phyloP scores from a whole-genome alignment of 192 early-diverging fungal species.

The Rhizophagus sp. region DNA sequence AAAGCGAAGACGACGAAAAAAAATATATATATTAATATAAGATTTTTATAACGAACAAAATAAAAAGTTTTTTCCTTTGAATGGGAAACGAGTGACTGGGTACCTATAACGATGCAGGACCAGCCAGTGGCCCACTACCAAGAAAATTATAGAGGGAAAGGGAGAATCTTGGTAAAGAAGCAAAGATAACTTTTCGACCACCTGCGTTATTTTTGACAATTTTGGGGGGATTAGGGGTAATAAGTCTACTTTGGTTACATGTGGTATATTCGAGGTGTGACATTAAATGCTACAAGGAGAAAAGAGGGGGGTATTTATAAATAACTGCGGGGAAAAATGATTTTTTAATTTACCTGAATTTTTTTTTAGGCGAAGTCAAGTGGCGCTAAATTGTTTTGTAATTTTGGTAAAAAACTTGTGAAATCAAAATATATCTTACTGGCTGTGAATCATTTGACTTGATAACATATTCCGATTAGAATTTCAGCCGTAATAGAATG shows the following conservation, averaged over 20 bases:
- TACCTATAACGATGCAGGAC: conserved; percentile 33
- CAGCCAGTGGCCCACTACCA: conserved; percentile 34
- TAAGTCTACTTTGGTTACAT: neutral
- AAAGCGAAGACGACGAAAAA: neutral
- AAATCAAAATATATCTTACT: neutral
- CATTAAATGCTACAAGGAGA: neutral
- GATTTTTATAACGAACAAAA: neutral
- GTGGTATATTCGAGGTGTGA: neutral
- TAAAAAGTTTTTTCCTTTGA: neutral
- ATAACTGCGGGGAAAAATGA: neutral
- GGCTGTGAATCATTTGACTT: too few species aligned
- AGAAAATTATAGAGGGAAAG: conserved; percentile 9
- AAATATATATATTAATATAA: neutral
- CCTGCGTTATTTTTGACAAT: neutral
- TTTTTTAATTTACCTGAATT: neutral
- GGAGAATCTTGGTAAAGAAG: conserved; percentile 20
- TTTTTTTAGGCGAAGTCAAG: neutral
- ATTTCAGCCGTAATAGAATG: too few species aligned
- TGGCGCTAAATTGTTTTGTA: neutral
- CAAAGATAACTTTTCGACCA: conserved; percentile 14
- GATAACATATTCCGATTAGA: too few species aligned
- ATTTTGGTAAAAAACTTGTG: neutral
- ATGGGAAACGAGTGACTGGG: conserved; percentile 33
- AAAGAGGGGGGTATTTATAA: neutral
- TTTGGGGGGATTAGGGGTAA: neutral